phyloP scores from a whole-genome alignment of 768 basidiomycete genomes.

The Rhizopogon vesiculosus region DNA sequence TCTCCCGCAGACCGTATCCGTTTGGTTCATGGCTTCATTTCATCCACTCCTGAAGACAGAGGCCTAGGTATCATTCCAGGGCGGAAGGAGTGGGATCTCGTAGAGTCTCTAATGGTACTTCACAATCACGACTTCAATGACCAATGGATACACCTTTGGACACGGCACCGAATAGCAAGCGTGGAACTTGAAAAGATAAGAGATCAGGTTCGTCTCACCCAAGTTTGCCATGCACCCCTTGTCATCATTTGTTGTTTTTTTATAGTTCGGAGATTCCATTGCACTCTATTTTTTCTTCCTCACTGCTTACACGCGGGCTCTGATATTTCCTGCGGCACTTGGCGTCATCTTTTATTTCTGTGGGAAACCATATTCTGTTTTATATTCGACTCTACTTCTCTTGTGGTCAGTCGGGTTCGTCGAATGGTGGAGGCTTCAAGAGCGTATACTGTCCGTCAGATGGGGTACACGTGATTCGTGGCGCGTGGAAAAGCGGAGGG shows the following conservation, averaged over 20 bases:
- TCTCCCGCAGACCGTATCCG: slow-evolving; percentile 74
- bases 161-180: slow-evolving; percentile 55
- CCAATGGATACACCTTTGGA: slow-evolving; percentile 75
- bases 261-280: slow-evolving; percentile 72
- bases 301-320: slow-evolving; percentile 73
- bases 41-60: slow-evolving; percentile 67
- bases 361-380: slow-evolving; percentile 65
- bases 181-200: slow-evolving; percentile 66
- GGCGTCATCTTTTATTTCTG: slow-evolving; percentile 70
- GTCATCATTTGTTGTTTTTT: neutral
- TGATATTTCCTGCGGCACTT: slow-evolving; percentile 69
- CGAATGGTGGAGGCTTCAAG: slow-evolving; percentile 88
- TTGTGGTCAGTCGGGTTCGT: slow-evolving; percentile 85
- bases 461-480: slow-evolving; percentile 80
- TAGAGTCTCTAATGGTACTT: slow-evolving; percentile 77
- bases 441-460: slow-evolving; percentile 75
- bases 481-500: slow-evolving; percentile 69
- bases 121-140: slow-evolving; percentile 84
- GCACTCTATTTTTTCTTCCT: slow-evolving; percentile 91
- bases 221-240: neutral
- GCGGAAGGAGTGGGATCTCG: slow-evolving; percentile 68
- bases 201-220: slow-evolving; percentile 50
- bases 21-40: slow-evolving; percentile 68
- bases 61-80: slow-evolving; percentile 81
- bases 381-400: slow-evolving; percentile 73